phyloP scores from a whole-genome alignment of 2,329 filamentous ascomycete species.

The Teratosphaeria gauchensis region DNA sequence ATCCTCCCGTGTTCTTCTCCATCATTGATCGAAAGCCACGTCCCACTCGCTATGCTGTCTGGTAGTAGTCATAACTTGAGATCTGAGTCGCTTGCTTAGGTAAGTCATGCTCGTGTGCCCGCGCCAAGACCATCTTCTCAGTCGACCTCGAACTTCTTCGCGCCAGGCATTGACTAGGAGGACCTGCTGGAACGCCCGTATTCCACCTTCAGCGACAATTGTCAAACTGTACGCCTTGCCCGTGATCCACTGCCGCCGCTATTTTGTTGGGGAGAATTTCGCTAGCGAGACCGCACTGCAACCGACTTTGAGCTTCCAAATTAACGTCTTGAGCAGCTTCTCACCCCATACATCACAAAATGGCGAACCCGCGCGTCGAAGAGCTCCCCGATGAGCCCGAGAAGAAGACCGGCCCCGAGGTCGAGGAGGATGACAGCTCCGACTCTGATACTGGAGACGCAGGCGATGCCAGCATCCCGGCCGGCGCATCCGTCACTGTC shows the following conservation, averaged over 20 bases:
- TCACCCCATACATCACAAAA: conserved; percentile 42
- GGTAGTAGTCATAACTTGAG: neutral
- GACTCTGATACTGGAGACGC: conserved; percentile 64
- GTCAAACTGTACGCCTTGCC: neutral
- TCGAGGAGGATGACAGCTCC: conserved; percentile 59
- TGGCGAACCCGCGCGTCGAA: conserved; percentile 97
- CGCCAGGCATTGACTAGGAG: neutral
- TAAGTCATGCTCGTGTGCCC: neutral
- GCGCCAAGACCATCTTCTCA: neutral
- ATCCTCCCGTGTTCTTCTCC: too few relatives aligned
- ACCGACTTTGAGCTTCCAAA: neutral
- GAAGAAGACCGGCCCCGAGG: conserved; percentile 46
- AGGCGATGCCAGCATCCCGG: conserved; percentile 60
- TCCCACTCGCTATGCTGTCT: neutral
- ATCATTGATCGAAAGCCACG: too few relatives aligned
- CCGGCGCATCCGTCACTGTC: conserved; percentile 79
- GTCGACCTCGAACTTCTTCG: neutral
- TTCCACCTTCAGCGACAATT: neutral
- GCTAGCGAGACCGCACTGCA: neutral
- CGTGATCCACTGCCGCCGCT: neutral
- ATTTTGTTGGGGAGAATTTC: neutral
- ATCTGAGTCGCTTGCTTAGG: neutral
- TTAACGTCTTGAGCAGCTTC: conserved; percentile 6
- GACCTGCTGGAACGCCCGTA: neutral
- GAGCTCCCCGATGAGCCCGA: conserved; percentile 85